Base-by-base conservation (phyloP, 164 flowering plant genomes). In the Sedum album region DNA sequence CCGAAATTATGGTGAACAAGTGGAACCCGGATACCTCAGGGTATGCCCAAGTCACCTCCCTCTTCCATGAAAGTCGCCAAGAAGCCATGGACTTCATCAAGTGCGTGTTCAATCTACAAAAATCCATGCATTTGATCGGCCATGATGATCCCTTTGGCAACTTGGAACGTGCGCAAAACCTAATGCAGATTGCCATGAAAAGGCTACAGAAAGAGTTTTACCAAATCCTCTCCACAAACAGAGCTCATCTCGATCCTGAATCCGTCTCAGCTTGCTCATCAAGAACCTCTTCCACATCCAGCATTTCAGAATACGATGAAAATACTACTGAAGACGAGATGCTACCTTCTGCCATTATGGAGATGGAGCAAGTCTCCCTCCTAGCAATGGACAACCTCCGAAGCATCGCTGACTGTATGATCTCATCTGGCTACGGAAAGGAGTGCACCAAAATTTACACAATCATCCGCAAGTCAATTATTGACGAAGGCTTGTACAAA, bases 371-470 rank as follows among this genome's bases (percentile, higher is more conserved):
- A 30, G 85, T 57, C 0, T 80, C 87, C 7, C 28, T 76, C 1
- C 39, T 64, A 0, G 84, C 81, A 20, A 82, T 83, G 88, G 60
- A 75, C 61, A 89, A 89, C 66, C 70, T 86, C 51, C 75, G 61
- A 26, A 66, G 71, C 21, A 87, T 86, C 14, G 91, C 91, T 3
- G 90, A 87, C 21, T 84, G 86, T 68, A 89, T 89, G 91, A 82
- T 84, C 41, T 64, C 81, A 5, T 46, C 85, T 0, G 95, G 91
- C 1, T 86, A 87, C 41, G 85, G 82, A 2, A 84, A 82, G 60
- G 95, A 89, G 66, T 85, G 91, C 67, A 66, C 82, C 4, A 70
- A 41, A 18, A 78, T 87, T 2, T 89, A 85, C 72, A 85, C 71
- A 11, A 35, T 75, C 20, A 75, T 85, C 20, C 68, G 95, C 2